A percentile compares a stretch with the other conserved stretches of the same genome.
These are phyloP conservation scores for Dendrobium catenatum DNA, from an alignment of 106 monocot species.

Conservation along the genomic window DNA sequence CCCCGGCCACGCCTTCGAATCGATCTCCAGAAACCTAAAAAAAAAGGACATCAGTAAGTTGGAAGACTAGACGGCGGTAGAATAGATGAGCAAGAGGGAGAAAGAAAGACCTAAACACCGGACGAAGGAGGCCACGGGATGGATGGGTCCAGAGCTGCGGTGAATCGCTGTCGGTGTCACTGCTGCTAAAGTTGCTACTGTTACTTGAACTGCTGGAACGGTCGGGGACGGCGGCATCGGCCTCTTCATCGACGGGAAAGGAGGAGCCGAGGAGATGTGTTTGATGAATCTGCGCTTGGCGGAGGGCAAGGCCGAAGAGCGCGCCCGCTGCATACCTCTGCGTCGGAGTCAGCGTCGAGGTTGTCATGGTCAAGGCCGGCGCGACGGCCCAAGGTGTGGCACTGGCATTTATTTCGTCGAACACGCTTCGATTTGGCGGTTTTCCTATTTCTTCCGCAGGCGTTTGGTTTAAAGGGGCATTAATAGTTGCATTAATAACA, in stretches of 20 bases:
- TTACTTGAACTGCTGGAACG: slow-evolving; percentile 15
- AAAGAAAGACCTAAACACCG: slow-evolving; percentile 51
- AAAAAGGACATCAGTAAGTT: neutral
- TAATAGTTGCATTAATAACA: neutral
- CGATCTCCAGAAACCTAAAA: slow-evolving; percentile 58
- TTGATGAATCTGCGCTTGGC: slow-evolving; percentile 73
- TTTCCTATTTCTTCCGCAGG: neutral
- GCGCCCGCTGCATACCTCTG: slow-evolving; percentile 68
- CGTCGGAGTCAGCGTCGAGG: slow-evolving; percentile 33
- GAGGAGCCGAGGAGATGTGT: slow-evolving; percentile 25
- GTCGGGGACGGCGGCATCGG: slow-evolving; percentile 2
- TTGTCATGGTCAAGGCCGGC: slow-evolving; percentile 7
- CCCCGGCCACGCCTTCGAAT: slow-evolving; percentile 55
- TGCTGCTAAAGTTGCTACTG: slow-evolving; percentile 7
- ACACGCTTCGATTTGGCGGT: neutral
- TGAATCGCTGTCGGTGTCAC: neutral
- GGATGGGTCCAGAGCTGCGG: slow-evolving; percentile 45
- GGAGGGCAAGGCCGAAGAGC: slow-evolving; percentile 55
- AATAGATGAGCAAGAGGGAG: neutral
- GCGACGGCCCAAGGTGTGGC: neutral
- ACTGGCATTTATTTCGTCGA: neutral
- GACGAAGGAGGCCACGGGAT: slow-evolving; percentile 48
- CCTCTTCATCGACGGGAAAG: slow-evolving; percentile 8
- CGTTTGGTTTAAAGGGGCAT: too few relatives aligned
- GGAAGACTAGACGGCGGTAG: neutral